Evolutionary conservation across 106 monocot genomes (phyloP), one percentile per base, ranked within the genome.

Genomic region (Vanilla planifolia): DNA sequence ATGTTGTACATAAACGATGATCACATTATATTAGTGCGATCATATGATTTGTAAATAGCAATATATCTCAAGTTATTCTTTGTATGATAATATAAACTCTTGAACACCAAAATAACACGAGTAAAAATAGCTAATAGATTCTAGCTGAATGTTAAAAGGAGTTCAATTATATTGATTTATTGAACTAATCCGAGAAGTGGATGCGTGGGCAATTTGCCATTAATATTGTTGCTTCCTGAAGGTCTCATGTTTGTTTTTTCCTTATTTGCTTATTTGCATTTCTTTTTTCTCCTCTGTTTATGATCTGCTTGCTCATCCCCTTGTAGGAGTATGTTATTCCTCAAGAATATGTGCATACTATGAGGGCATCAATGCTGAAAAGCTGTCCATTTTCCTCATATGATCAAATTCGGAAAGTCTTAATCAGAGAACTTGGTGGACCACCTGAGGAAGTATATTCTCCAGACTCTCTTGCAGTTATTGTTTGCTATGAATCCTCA

Each of bases 351-450:
- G 75, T 95, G 30, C 73, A 80, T 27, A 89, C 72, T 48, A 86
- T 95, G 86, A 89, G 94, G 67, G 71, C 64, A 29, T 89, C 94
- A 27, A 83, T 95, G 80, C 67, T 95, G 51, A 95, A 95, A 44
- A 70, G 73, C 56, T 95, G 94, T 58, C 94, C 94, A 33, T 75
- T 95, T 69, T 95, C 94, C 30, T 95, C 94, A 0, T 80, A 78
- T 61, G 75, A 85, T 68, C 86, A 95, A 89, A 80, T 95, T 15
- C 62, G 89, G 34, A 46, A 71, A 39, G 86, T 95, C 29, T 80
- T 86, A 42, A 52, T 65, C 42, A 83, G 61, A 66, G 94, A 95
- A 70, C 86, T 95, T 56, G 89, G 89, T 35, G 64, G 61, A 59
- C 78, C 80, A 36, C 94, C 94, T 17, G 89, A 95, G 52, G 71